Evolutionary conservation across 352 stramenopile genomes (phyloP), one percentile per base, ranked within the genome.

Genomic region (Globisporangium canariense): DNA sequence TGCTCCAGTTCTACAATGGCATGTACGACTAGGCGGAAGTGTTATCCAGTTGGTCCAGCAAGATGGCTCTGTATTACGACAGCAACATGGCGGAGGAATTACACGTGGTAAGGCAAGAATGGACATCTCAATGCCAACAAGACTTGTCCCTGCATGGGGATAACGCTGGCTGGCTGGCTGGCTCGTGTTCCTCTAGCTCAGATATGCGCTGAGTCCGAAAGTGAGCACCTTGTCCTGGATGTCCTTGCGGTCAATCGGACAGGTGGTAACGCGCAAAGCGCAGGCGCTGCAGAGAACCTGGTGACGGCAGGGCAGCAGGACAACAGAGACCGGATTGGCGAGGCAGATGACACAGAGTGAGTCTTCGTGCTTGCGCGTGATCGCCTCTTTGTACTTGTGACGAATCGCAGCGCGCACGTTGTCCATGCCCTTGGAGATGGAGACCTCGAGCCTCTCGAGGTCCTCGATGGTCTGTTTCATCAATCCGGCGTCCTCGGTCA

Each of bases 1-100:
- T 94, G 25, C 74, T 94, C 46, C 82, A 93, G 69, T 93, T 94
- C 55, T 94, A 94, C 78, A 94, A 94, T 64, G 80, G 80, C 30
- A 93, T 94, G 82, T 90, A 90, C 59, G 86, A 94, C 67, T 94
- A 64, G 36, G 16, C 32, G 11, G 3, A 10, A 9, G 38, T 4
- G 16, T n/a, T 7, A 2, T n/a, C 51, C 36, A 52, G 14, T 52
- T 55, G 9, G 20, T 40, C 28, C 32, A 66, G 20, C 20, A 52
- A 52, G 18, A 36, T 2, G 43, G 20, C 13, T 47, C 36, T 65
- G 43, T 25, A 45, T 66, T 50, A 36, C 16, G 36, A 16, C 20
- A n/a, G 20, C 18, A 22, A 11, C 32, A 20, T n/a, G 28, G 20
- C 28, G 13, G 32, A 57, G 43, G 30, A 32, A 36, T 18, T 62